These are phyloP conservation scores for Pseudocercospora fijiensis DNA, from an alignment of 2,329 filamentous ascomycete species.

Conservation along the genomic window DNA sequence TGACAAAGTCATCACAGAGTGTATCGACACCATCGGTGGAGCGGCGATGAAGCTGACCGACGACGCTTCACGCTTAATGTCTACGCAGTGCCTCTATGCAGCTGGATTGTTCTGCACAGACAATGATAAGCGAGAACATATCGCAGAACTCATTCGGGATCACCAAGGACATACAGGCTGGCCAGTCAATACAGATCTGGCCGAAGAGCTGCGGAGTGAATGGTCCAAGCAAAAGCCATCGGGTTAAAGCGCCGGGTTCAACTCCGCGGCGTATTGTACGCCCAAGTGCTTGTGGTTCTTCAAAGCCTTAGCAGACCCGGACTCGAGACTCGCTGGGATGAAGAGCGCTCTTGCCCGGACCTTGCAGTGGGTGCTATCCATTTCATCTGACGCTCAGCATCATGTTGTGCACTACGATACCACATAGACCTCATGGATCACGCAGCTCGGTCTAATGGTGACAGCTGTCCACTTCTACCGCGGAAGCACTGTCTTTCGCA, in stretches of 20 bases:
- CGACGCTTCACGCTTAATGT: conserved; percentile 46
- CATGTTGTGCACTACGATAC: too few species aligned
- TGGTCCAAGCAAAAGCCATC: conserved; percentile 25
- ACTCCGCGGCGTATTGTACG: too few species aligned
- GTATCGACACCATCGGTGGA: conserved; percentile 52
- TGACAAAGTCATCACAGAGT: conserved; percentile 48
- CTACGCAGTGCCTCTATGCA: conserved; percentile 46
- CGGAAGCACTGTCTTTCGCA: neutral
- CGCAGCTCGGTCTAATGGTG: neutral
- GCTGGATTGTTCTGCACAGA: conserved; percentile 48
- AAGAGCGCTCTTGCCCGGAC: too few species aligned
- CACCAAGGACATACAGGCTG: conserved; percentile 45
- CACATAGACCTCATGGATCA: too few species aligned
- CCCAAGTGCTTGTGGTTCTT: too few species aligned
- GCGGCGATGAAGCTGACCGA: conserved; percentile 50
- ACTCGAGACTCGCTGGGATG: too few species aligned
- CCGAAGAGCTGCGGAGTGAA: conserved; percentile 29
- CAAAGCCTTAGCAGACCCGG: too few species aligned
- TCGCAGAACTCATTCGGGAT: conserved; percentile 41
- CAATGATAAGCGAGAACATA: conserved; percentile 38
- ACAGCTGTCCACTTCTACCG: neutral
- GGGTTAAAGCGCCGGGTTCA: neutral
- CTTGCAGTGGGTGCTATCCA: too few species aligned
- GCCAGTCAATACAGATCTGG: conserved; percentile 39
- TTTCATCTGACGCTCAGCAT: too few species aligned